Base-by-base conservation (phyloP, 2,329 filamentous ascomycete genomes). In the Penicillium paneum region DNA sequence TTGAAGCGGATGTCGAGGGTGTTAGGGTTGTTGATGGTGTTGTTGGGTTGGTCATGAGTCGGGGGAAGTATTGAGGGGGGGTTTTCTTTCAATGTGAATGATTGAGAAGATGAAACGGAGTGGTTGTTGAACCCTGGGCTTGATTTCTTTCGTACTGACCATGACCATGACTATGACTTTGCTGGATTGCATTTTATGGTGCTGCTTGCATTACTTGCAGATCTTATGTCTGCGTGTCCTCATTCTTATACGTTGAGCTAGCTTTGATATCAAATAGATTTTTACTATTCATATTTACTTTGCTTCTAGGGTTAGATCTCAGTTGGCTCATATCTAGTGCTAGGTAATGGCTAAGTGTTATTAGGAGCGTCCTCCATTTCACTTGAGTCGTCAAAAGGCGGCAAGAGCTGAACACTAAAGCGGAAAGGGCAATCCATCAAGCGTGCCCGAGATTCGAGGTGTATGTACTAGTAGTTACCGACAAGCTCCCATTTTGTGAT, bases 11-110 rank as follows among this genome's bases (percentile, higher is more conserved):
- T 55, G 74, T 86, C 10, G 76, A 77, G 48, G 81, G 81, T 0
- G 78, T 79, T 45, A 78, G 81, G 50, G 75, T 84, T 54, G 66
- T 87, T 31, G 76, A 83, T 35, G 84, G 83, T 0, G 74, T 68
- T 52, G 81, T 86, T 21, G 78, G 77, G 58, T 78, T 78, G 49
- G 76, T 81, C 24, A 73, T 82, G 71, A 70, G 65, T 53, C 60
- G 67, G 38, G 55, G 59, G 32, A 61, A 55, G 35, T 57, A 54
- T 38, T 55, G 19, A 53, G 19, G 8, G 7, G 24, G 24, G 3
- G 0, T 5, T 24, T 12, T 34, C 6, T 28, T n/a, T 31, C 26
- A 19, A 24, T 17, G 39, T 13, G 53, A 53, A 24, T 56, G 39
- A 52, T 55, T 34, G 35, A 29, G 24, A 26, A 43, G 42, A 24